Evolutionary conservation across 2,329 filamentous ascomycete species (phyloP).

Genomic region (Taxawa tesnikishii): DNA sequence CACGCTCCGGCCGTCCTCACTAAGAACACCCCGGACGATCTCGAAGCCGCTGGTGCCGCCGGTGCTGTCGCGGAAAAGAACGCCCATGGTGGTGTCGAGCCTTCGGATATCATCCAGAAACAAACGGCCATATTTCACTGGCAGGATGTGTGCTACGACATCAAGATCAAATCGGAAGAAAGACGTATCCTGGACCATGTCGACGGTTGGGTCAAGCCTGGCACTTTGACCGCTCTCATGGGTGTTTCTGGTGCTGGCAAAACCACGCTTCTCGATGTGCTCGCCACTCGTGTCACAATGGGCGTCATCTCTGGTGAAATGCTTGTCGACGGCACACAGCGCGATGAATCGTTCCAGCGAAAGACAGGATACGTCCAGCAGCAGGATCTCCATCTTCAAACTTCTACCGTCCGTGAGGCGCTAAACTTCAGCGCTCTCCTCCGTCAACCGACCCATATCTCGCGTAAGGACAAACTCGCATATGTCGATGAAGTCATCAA

Average conservation of each 20-base stretch:
- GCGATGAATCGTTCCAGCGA: conserved; percentile 75
- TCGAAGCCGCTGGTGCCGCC: conserved; percentile 22
- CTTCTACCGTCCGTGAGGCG: conserved; percentile 77
- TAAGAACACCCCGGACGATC: conserved; percentile 28
- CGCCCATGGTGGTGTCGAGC: conserved; percentile 20
- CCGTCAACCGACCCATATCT: conserved; percentile 65
- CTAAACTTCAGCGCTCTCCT: conserved; percentile 76
- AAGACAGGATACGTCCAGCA: conserved; percentile 90
- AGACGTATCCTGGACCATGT: conserved; percentile 73
- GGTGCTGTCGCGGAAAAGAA: conserved; percentile 21
- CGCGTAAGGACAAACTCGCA: conserved; percentile 63
- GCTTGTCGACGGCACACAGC: conserved; percentile 62
- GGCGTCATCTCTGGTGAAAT: conserved; percentile 81
- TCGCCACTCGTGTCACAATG: conserved; percentile 78
- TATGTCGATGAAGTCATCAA: conserved; percentile 89
- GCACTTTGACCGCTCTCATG: conserved; percentile 82
- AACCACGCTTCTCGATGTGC: conserved; percentile 75
- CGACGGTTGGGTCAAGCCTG: conserved; percentile 88
- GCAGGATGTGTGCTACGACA: conserved; percentile 67
- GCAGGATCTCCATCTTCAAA: conserved; percentile 78
- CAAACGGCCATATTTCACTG: conserved; percentile 77
- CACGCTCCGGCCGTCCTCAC: conserved; percentile 40
- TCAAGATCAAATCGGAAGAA: conserved; percentile 66
- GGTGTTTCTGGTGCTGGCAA: conserved; percentile 89
- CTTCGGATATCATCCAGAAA: conserved; percentile 38